Conservation (phyloP, 371 early-diverging fungal species). For the Syncephalastrum contaminatum region DNA sequence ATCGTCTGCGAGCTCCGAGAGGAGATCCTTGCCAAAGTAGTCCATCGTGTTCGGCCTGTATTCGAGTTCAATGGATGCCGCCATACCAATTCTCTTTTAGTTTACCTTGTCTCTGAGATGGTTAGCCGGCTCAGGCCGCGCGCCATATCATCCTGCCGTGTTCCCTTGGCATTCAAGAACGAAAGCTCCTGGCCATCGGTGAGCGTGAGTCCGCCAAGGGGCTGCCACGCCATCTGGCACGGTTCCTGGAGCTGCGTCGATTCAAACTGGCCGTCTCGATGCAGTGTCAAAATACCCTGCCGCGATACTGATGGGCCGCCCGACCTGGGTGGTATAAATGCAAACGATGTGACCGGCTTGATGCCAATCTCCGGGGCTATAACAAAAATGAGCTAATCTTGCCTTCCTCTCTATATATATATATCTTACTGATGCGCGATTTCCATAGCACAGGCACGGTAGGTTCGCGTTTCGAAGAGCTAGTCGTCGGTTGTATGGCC, state of each 20-base stretch:
- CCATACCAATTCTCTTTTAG: no score
- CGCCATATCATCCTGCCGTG: background rate
- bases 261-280: constrained; percentile 62
- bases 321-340: constrained; percentile 57
- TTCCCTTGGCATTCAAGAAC: no score
- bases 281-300: constrained; percentile 51
- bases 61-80: background rate
- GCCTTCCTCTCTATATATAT: no score
- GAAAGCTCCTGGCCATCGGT: constrained; percentile 45
- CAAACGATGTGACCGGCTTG: constrained; percentile 54
- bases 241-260: constrained; percentile 61
- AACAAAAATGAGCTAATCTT: background rate
- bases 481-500: background rate
- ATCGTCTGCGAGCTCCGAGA: constrained; percentile 53
- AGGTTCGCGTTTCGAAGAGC: constrained; percentile 21
- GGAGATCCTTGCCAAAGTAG: constrained; percentile 1
- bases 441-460: constrained; percentile 67
- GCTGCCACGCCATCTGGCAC: constrained; percentile 61
- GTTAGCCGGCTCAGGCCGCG: background rate
- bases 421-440: constrained; percentile 55
- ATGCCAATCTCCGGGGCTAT: constrained; percentile 42
- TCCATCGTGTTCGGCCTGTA: background rate
- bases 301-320: constrained; percentile 22
- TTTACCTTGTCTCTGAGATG: no score
- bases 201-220: constrained; percentile 57